Conservation (phyloP, 2,329 filamentous ascomycete species). For the Purpureocillium lavendulum region DNA sequence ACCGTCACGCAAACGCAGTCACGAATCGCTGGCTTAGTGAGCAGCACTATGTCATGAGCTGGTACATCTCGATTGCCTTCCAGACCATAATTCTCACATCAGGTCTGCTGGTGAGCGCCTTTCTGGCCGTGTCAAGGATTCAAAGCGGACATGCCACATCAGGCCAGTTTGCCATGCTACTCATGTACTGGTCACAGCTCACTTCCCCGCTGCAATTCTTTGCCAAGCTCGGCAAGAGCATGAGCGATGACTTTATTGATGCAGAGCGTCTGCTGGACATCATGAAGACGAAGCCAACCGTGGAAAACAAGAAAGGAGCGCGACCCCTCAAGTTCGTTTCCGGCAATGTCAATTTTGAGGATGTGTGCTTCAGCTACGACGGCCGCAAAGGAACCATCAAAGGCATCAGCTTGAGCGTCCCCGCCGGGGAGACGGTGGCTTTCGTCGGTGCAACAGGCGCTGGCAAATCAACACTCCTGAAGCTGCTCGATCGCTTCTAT, state of each 20-base stretch:
- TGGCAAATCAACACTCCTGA: slow-evolving; percentile 50
- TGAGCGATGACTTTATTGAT: slow-evolving; percentile 48
- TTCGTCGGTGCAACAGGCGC: slow-evolving; percentile 54
- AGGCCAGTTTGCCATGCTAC: slow-evolving; percentile 61
- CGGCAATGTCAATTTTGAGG: slow-evolving; percentile 45
- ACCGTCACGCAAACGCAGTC: slow-evolving; percentile 43
- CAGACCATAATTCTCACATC: slow-evolving; percentile 58
- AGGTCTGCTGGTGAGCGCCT: slow-evolving; percentile 57
- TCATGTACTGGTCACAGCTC: slow-evolving; percentile 68
- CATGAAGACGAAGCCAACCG: slow-evolving; percentile 47
- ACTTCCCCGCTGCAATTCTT: slow-evolving; percentile 66
- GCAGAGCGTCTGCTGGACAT: slow-evolving; percentile 50
- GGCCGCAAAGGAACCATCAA: slow-evolving; percentile 50
- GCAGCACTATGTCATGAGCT: slow-evolving; percentile 30
- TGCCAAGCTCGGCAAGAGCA: slow-evolving; percentile 44
- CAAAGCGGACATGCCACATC: slow-evolving; percentile 50
- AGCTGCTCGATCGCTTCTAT: slow-evolving; percentile 52
- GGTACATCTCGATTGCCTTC: slow-evolving; percentile 43
- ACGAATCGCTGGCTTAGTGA: slow-evolving; percentile 28
- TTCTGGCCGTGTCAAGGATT: slow-evolving; percentile 57
- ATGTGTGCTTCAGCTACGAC: slow-evolving; percentile 51
- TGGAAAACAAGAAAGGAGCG: slow-evolving; percentile 43
- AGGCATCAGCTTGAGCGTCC: slow-evolving; percentile 39
- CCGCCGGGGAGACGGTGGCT: slow-evolving; percentile 45
- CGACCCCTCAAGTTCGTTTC: slow-evolving; percentile 40